Conservation (phyloP, 2,329 filamentous ascomycete species). For the Colletotrichum sansevieriae region DNA sequence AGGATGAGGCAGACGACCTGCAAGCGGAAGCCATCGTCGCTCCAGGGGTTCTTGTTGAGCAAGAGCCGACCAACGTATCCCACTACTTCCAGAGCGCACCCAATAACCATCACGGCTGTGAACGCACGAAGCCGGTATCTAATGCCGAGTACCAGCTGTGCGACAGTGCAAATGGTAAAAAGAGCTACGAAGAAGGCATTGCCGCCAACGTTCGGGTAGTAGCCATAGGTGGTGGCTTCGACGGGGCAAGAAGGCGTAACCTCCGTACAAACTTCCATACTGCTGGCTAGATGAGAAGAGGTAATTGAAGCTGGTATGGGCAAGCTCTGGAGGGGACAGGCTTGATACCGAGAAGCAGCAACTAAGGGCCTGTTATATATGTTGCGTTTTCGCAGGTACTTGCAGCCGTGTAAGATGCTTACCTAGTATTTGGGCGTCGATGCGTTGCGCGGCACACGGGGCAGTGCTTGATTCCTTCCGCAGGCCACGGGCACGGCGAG, state of each 20-base stretch:
- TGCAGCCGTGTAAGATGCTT: no score
- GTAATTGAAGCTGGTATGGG: no score
- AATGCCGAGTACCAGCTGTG: constrained; percentile 3
- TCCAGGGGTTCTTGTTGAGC: constrained; percentile 36
- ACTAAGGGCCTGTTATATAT: no score
- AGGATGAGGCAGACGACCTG: constrained; percentile 39
- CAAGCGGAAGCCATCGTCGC: neutral
- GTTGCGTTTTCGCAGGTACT: no score
- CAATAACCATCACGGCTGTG: constrained; percentile 24
- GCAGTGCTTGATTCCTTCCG: no score
- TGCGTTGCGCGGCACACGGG: no score
- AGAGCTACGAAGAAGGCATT: neutral
- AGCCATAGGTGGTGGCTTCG: neutral
- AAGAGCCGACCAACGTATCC: constrained; percentile 41
- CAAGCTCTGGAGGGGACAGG: no score
- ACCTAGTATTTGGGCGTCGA: no score
- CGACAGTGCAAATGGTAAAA: neutral
- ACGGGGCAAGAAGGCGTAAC: neutral
- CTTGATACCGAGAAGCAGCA: no score
- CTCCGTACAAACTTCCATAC: neutral
- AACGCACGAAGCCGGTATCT: constrained; percentile 13
- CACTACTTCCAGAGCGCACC: constrained; percentile 37
- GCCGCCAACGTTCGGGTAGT: constrained; percentile 1
- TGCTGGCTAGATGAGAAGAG: no score
- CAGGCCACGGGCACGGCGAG: no score